phyloP scores from a whole-genome alignment of 345 rosid genomes.

The Cardamine chenopodiifolia region DNA sequence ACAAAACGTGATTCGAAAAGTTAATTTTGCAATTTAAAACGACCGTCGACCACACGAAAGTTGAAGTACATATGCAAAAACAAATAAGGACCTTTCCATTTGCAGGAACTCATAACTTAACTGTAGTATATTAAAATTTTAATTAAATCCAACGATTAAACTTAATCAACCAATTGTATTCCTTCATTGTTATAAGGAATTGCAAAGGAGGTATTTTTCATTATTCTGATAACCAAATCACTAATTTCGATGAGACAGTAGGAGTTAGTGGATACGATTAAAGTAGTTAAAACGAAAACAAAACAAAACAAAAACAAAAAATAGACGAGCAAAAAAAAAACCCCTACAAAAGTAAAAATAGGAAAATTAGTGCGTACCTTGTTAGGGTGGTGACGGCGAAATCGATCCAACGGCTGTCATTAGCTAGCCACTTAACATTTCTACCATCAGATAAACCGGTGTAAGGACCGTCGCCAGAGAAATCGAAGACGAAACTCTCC shows the following conservation, averaged over 20 bases:
- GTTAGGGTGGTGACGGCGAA: constrained; percentile 62
- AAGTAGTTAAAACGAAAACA: constrained; percentile 10
- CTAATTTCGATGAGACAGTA: constrained; percentile 17
- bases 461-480: constrained; percentile 61
- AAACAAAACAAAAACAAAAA: neutral
- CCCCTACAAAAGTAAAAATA: neutral
- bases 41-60: constrained; percentile 26
- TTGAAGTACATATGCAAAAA: constrained; percentile 28
- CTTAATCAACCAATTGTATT: neutral
- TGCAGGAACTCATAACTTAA: neutral
- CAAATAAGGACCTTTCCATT: constrained; percentile 18
- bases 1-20: neutral
- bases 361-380: constrained; percentile 46
- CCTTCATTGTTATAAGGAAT: neutral
- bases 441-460: constrained; percentile 73
- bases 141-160: neutral
- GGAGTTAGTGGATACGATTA: constrained; percentile 28
- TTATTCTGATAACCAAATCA: neutral
- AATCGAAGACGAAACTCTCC: constrained; percentile 63
- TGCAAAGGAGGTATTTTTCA: neutral
- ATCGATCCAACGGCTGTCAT: constrained; percentile 56
- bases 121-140: neutral
- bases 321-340: neutral
- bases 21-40: neutral
- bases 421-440: constrained; percentile 60